Percentiles rank a stretch among this genome's conserved stretches.
Evolutionary conservation across 2,329 filamentous ascomycete genomes (phyloP).

Genomic region (Talaromyces albobiverticillius): DNA sequence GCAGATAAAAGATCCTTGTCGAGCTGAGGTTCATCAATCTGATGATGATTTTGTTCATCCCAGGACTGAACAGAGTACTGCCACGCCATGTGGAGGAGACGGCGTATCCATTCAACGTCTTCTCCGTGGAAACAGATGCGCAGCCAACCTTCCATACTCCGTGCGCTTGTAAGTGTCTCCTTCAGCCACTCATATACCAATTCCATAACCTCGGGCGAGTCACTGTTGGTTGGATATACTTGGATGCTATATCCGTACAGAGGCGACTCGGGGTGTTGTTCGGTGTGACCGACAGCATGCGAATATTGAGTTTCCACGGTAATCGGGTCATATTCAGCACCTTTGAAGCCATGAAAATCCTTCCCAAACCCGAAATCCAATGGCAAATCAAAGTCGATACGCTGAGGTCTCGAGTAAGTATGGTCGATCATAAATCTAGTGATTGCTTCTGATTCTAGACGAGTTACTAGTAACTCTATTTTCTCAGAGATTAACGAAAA

Average conservation of each 20-base stretch:
- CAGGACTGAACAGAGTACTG: neutral
- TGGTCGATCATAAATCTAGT: neutral
- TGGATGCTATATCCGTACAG: neutral
- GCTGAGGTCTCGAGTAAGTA: neutral
- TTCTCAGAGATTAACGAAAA: neutral
- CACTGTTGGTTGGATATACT: neutral
- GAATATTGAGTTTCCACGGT: neutral
- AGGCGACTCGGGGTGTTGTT: neutral
- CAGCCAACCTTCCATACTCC: constrained; percentile 2
- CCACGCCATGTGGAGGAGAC: constrained; percentile 4
- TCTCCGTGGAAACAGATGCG: neutral
- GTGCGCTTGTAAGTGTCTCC: neutral
- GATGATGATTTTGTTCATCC: neutral
- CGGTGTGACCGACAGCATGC: neutral
- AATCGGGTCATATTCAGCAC: neutral
- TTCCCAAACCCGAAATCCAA: constrained; percentile 10
- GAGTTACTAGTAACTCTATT: constrained; percentile 2
- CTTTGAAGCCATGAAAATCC: neutral
- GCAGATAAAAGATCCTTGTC: neutral
- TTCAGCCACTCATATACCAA: constrained; percentile 1
- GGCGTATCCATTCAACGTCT: neutral
- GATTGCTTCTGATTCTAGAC: neutral
- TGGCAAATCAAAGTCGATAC: neutral
- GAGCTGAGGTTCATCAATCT: neutral
- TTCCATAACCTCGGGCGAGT: too few species aligned